Evolutionary conservation across 768 basidiomycete genomes (phyloP).

Genomic region (Mycena crocata): DNA sequence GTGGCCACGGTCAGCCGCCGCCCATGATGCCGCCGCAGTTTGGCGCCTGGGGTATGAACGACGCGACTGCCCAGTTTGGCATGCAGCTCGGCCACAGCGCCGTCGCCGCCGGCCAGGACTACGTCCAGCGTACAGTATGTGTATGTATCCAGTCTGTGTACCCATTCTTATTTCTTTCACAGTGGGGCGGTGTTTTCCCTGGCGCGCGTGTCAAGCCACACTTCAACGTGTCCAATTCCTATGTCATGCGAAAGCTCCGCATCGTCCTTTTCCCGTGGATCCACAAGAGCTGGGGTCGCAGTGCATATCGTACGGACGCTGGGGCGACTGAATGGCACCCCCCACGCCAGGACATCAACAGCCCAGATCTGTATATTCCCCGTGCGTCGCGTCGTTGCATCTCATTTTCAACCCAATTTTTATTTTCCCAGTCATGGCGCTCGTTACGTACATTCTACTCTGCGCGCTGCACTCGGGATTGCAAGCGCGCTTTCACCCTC

Average conservation of each 20-base stretch:
- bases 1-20: constrained; percentile 51
- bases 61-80: constrained; percentile 94
- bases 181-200: constrained; percentile 88
- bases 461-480: constrained; percentile 90
- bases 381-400: constrained; percentile 54
- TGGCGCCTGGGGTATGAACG: constrained; percentile 87
- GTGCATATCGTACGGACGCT: constrained; percentile 72
- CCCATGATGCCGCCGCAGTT: constrained; percentile 59
- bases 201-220: constrained; percentile 84
- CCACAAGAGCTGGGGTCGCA: constrained; percentile 88
- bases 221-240: constrained; percentile 96
- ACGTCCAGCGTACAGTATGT: constrained; percentile 93
- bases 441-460: constrained; percentile 94
- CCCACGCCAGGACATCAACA: constrained; percentile 95
- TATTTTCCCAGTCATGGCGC: constrained; percentile 80
- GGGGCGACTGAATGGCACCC: constrained; percentile 83
- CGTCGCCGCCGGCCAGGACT: constrained; percentile 93
- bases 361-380: constrained; percentile 97
- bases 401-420: constrained; percentile 12
- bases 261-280: constrained; percentile 96
- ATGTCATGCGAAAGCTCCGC: constrained; percentile 90
- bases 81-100: constrained; percentile 96
- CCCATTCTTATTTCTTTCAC: constrained; percentile 26
- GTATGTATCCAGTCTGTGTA: constrained; percentile 18
- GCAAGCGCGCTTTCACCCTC: constrained; percentile 85